These are phyloP conservation scores for Colletotrichum trifolii DNA, from an alignment of 2,329 filamentous ascomycete species.

Conservation along the genomic window DNA sequence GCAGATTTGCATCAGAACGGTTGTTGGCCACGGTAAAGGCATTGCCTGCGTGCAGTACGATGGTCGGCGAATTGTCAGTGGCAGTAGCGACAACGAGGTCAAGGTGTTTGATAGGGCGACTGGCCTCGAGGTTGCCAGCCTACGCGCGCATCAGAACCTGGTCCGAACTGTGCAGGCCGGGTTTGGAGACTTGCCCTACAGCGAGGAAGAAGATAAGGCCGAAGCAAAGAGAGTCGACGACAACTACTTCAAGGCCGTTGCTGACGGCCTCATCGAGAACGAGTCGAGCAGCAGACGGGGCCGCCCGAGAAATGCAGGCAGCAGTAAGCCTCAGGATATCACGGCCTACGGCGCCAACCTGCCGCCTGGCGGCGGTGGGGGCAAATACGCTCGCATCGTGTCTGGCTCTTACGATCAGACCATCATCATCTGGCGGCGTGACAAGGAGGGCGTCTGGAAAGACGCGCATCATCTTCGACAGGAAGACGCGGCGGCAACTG, in stretches of 20 bases:
- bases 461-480: slow-evolving; percentile 80
- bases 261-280: slow-evolving; percentile 57
- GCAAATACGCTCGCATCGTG: slow-evolving; percentile 91
- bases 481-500: slow-evolving; percentile 72
- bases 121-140: slow-evolving; percentile 87
- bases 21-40: slow-evolving; percentile 90
- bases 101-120: slow-evolving; percentile 92
- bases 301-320: slow-evolving; percentile 74
- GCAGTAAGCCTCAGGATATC: slow-evolving; percentile 79
- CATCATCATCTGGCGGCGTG: slow-evolving; percentile 93
- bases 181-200: slow-evolving; percentile 88
- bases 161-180: slow-evolving; percentile 96
- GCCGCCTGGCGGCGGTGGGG: slow-evolving; percentile 90
- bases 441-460: slow-evolving; percentile 86
- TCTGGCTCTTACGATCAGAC: slow-evolving; percentile 97
- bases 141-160: slow-evolving; percentile 83
- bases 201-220: slow-evolving; percentile 76
- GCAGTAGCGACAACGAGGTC: slow-evolving; percentile 95
- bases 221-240: slow-evolving; percentile 80
- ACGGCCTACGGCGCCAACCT: slow-evolving; percentile 85
- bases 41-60: slow-evolving; percentile 99
- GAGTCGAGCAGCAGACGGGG: slow-evolving; percentile 42
- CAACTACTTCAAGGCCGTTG: slow-evolving; percentile 73
- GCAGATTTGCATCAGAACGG: slow-evolving; percentile 79
- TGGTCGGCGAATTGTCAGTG: slow-evolving; percentile 90